Evolutionary conservation across 768 basidiomycete species (phyloP).

Genomic region (Panaeolus cyanescens): DNA sequence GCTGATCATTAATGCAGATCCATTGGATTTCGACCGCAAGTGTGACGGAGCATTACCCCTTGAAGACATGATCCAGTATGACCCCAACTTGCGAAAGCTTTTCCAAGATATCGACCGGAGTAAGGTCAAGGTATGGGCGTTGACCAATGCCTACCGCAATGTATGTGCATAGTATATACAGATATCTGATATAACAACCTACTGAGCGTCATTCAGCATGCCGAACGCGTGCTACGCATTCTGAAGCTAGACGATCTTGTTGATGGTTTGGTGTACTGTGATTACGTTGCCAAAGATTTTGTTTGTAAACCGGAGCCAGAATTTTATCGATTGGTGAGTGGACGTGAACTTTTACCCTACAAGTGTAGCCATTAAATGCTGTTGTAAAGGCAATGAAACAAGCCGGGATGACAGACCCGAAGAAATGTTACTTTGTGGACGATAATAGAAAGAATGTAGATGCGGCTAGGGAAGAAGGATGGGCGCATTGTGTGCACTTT

Average conservation of each 20-base stretch:
- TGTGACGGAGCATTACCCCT: slow-evolving; percentile 86
- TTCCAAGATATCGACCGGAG: slow-evolving; percentile 78
- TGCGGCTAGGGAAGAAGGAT: slow-evolving; percentile 64
- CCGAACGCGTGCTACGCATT: slow-evolving; percentile 75
- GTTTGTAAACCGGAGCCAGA: slow-evolving; percentile 80
- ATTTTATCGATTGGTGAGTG: slow-evolving; percentile 62
- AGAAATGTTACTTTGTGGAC: slow-evolving; percentile 79
- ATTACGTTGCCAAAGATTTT: slow-evolving; percentile 69
- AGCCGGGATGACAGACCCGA: slow-evolving; percentile 62
- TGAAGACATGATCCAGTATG: slow-evolving; percentile 73
- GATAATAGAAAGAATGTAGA: slow-evolving; percentile 73
- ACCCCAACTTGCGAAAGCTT: slow-evolving; percentile 62
- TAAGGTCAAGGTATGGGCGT: slow-evolving; percentile 80
- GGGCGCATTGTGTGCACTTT: slow-evolving; percentile 78
- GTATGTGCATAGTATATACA: slow-evolving; percentile 37
- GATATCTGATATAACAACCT: slow-evolving; percentile 6
- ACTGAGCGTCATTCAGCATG: slow-evolving; percentile 55
- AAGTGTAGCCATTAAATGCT: slow-evolving; percentile 2
- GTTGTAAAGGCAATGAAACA: slow-evolving; percentile 59
- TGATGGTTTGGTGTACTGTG: slow-evolving; percentile 77
- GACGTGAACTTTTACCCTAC: not conserved
- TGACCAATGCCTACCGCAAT: slow-evolving; percentile 82
- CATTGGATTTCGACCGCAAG: slow-evolving; percentile 80
- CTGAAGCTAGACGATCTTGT: slow-evolving; percentile 72
- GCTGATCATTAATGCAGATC: slow-evolving; percentile 44